A percentile compares a stretch with the other conserved stretches of the same genome.
These are phyloP conservation scores for Pseudodiploospora longispora DNA, from an alignment of 2,329 filamentous ascomycete species.

Conservation along the genomic window DNA sequence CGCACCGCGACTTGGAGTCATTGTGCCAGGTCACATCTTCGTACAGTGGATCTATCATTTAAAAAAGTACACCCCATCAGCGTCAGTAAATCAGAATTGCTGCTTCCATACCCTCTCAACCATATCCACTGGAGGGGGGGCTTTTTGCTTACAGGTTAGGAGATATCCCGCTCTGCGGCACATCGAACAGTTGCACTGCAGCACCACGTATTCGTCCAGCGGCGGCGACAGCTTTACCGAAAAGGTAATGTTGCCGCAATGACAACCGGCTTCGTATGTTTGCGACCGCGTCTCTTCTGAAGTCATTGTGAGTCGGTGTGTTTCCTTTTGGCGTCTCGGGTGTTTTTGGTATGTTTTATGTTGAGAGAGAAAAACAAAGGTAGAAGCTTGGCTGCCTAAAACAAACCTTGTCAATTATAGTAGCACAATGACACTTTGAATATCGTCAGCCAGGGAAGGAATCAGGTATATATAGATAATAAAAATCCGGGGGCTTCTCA, in stretches of 20 bases:
- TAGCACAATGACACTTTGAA: too few species aligned
- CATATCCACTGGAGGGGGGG: background rate
- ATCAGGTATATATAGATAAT: too few species aligned
- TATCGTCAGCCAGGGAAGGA: too few species aligned
- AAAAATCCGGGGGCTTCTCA: too few species aligned
- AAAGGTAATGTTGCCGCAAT: slow-evolving; percentile 44
- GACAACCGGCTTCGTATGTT: slow-evolving; percentile 42
- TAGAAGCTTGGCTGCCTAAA: too few species aligned
- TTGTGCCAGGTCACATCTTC: slow-evolving; percentile 35
- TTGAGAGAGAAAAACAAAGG: too few species aligned
- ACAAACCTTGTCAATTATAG: too few species aligned
- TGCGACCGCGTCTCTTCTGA: slow-evolving; percentile 11
- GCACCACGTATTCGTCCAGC: slow-evolving; percentile 34
- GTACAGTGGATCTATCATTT: slow-evolving; percentile 27
- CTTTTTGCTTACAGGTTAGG: slow-evolving; percentile 32
- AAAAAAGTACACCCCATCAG: background rate
- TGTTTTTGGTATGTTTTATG: too few species aligned
- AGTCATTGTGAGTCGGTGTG: too few species aligned
- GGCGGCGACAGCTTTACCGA: slow-evolving; percentile 40
- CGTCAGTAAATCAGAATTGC: background rate
- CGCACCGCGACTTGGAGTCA: slow-evolving; percentile 25
- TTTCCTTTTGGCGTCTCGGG: too few species aligned
- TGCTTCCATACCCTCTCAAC: background rate
- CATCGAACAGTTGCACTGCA: slow-evolving; percentile 47
- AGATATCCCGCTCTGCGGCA: slow-evolving; percentile 44